A percentile compares a stretch with the other conserved stretches of the same genome.
phyloP scores from a whole-genome alignment of 2,329 filamentous ascomycete species.

The Aureobasidium sp. region DNA sequence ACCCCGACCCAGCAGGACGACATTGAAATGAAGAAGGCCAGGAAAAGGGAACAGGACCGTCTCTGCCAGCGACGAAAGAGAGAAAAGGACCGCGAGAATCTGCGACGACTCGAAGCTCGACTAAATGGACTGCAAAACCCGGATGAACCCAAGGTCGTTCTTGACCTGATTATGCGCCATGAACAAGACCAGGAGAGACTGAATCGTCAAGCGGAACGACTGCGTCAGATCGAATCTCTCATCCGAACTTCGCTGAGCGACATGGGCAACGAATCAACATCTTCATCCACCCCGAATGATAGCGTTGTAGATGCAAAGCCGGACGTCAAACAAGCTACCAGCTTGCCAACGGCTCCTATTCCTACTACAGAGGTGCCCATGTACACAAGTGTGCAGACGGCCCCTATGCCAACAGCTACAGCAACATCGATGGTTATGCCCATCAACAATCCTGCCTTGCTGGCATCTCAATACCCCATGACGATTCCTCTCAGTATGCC shows the following conservation, averaged over 20 bases:
- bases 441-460: background rate
- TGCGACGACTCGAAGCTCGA: constrained; percentile 15
- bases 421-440: background rate
- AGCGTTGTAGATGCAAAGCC: background rate
- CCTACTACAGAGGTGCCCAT: background rate
- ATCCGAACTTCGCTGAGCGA: constrained; percentile 1
- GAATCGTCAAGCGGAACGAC: constrained; percentile 8
- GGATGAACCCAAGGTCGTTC: constrained; percentile 11
- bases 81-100: constrained; percentile 16
- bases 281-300: background rate
- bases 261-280: background rate
- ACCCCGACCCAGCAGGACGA: constrained; percentile 10
- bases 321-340: background rate
- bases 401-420: constrained; percentile 1
- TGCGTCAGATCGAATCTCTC: constrained; percentile 13
- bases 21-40: constrained; percentile 9
- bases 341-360: background rate
- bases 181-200: constrained; percentile 15
- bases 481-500: background rate
- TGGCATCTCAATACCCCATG: constrained; percentile 10
- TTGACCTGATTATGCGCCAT: constrained; percentile 13
- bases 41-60: constrained; percentile 14
- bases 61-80: constrained; percentile 13
- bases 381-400: background rate
- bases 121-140: constrained; percentile 13